Evolutionary conservation across 2,329 filamentous ascomycete species (phyloP).

Genomic region (Alternaria ventricosa): DNA sequence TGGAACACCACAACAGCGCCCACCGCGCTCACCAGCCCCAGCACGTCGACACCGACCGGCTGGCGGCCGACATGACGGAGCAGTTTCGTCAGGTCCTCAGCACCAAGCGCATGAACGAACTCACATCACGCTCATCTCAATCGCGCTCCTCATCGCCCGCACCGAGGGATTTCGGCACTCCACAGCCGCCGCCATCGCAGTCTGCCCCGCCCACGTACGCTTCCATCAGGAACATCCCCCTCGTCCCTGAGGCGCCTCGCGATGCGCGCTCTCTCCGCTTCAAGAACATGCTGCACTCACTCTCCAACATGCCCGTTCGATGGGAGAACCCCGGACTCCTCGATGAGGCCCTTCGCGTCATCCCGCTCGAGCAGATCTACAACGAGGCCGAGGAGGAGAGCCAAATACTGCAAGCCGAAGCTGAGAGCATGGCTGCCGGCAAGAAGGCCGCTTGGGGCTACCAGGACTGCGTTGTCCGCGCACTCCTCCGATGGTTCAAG

Average conservation of each 20-base stretch:
- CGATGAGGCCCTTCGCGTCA: slow-evolving; percentile 85
- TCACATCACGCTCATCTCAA: slow-evolving; percentile 66
- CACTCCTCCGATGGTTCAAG: slow-evolving; percentile 95
- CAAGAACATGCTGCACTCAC: slow-evolving; percentile 77
- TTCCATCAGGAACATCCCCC: slow-evolving; percentile 68
- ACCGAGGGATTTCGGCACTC: slow-evolving; percentile 55
- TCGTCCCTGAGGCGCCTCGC: slow-evolving; percentile 74
- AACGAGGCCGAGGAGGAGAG: slow-evolving; percentile 92
- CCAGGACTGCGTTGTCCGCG: slow-evolving; percentile 93
- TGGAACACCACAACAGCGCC: slow-evolving; percentile 45
- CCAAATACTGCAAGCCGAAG: slow-evolving; percentile 85
- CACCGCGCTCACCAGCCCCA: slow-evolving; percentile 30
- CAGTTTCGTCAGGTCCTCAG: slow-evolving; percentile 88
- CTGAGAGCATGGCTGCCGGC: slow-evolving; percentile 82
- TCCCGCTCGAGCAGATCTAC: slow-evolving; percentile 91
- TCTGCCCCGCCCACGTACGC: slow-evolving; percentile 64
- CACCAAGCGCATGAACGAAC: slow-evolving; percentile 84
- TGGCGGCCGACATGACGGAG: slow-evolving; percentile 77
- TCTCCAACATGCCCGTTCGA: slow-evolving; percentile 87
- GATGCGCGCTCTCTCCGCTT: slow-evolving; percentile 58
- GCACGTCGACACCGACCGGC: slow-evolving; percentile 37
- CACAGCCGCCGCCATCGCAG: slow-evolving; percentile 42
- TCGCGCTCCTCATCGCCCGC: slow-evolving; percentile 67
- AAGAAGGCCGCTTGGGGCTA: slow-evolving; percentile 91
- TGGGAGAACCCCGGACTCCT: slow-evolving; percentile 96